phyloP scores from a whole-genome alignment of 805 yeast species.

The Candida insectorum region DNA sequence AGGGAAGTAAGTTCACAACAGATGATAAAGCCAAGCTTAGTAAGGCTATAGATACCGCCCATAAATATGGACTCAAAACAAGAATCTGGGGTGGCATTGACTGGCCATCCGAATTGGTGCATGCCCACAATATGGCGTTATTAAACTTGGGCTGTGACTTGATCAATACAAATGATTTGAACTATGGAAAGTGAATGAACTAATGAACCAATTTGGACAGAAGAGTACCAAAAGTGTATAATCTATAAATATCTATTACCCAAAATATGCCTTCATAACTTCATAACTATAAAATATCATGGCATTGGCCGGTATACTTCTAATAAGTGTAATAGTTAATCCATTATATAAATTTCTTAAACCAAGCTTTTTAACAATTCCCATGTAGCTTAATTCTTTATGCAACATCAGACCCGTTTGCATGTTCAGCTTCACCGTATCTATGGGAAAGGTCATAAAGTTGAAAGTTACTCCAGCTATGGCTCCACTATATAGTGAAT shows the following conservation, averaged over 20 bases:
- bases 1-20: constrained; percentile 20
- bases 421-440: constrained; percentile 82
- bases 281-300: constrained; percentile 81
- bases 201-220: background rate
- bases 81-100: constrained; percentile 71
- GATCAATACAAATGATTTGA: constrained; percentile 59
- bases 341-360: constrained; percentile 77
- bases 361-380: constrained; percentile 48
- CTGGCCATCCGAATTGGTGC: constrained; percentile 54
- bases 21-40: constrained; percentile 27
- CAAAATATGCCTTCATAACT: constrained; percentile 37
- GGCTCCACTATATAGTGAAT: constrained; percentile 72
- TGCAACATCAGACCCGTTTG: constrained; percentile 53
- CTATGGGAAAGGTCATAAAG: constrained; percentile 80
- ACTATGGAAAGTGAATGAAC: constrained; percentile 1
- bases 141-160: constrained; percentile 50
- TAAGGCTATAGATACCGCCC: constrained; percentile 40
- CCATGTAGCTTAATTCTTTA: constrained; percentile 4
- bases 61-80: constrained; percentile 47
- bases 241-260: background rate
- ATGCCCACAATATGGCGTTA: constrained; percentile 49
- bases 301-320: constrained; percentile 91
- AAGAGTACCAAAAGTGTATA: background rate
- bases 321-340: constrained; percentile 70
- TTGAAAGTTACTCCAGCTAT: constrained; percentile 82